phyloP scores from a whole-genome alignment of 1,139 yeast species.

The Candida dubliniensis region DNA sequence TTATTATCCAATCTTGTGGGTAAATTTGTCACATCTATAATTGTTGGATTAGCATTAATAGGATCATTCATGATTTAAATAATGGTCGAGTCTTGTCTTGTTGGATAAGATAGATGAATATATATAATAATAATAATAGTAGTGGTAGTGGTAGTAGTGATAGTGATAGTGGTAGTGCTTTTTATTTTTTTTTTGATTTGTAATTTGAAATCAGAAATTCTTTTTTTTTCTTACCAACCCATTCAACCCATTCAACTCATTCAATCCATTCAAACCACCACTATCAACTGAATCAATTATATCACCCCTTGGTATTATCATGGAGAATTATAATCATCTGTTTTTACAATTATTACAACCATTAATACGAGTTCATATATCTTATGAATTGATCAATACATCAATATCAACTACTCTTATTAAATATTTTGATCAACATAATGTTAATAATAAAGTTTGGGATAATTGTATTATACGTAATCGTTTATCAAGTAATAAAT shows the following conservation, averaged over 20 bases:
- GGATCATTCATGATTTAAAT: slow-evolving; percentile 58
- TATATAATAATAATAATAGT: too few species aligned
- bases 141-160: too few species aligned
- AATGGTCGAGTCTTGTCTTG: too few species aligned
- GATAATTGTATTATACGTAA: slow-evolving; percentile 42
- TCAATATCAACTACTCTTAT: slow-evolving; percentile 7
- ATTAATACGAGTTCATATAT: slow-evolving; percentile 22
- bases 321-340: slow-evolving; percentile 33
- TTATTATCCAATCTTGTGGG: slow-evolving; percentile 57
- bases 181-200: not conserved
- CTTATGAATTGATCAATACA: slow-evolving; percentile 8
- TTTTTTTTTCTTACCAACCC: too few species aligned
- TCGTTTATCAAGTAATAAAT: slow-evolving; percentile 37
- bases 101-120: too few species aligned
- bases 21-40: slow-evolving; percentile 70
- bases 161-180: too few species aligned
- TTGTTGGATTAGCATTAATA: slow-evolving; percentile 89
- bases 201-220: not conserved
- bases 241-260: too few species aligned
- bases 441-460: slow-evolving; percentile 32
- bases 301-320: slow-evolving; percentile 11
- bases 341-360: slow-evolving; percentile 39
- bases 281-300: too few species aligned
- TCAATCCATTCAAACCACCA: too few species aligned
- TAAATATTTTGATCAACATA: slow-evolving; percentile 19